Percentiles rank a stretch among this genome's conserved stretches.
phyloP scores from a whole-genome alignment of 345 rosid species.

The Lepidium africanum region DNA sequence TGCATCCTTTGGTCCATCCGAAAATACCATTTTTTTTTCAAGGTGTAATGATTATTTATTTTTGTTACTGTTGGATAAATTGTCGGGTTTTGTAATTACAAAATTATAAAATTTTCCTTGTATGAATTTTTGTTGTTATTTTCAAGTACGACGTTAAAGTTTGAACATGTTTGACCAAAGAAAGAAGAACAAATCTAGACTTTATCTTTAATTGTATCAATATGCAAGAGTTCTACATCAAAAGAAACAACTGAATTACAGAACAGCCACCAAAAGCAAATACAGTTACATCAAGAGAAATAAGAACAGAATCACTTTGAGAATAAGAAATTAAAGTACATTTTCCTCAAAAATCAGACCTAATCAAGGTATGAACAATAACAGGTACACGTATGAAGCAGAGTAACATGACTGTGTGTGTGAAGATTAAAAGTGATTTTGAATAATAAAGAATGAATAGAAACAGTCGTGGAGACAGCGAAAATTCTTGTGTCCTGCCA shows the following conservation, averaged over 20 bases:
- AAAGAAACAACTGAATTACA: conserved; percentile 1
- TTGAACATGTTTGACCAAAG: not conserved
- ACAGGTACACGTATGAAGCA: not conserved
- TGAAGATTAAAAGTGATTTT: not conserved
- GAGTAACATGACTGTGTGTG: not conserved
- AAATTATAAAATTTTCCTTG: not conserved
- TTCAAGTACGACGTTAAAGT: not conserved
- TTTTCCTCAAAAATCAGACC: not conserved
- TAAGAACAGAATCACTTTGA: not conserved
- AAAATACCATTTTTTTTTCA: not conserved
- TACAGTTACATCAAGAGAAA: conserved; percentile 6
- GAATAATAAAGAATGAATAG: not conserved
- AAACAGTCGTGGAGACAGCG: not conserved
- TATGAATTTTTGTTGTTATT: not conserved
- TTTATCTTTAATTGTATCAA: not conserved
- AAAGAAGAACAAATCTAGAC: not conserved
- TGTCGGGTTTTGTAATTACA: not conserved
- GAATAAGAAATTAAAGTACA: not conserved
- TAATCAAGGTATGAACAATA: conserved; percentile 9
- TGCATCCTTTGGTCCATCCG: not conserved
- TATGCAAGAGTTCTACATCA: not conserved
- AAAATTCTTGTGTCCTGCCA: not conserved
- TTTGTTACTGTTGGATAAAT: not conserved
- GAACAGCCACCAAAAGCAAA: not conserved
- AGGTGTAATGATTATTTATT: not conserved